These are phyloP conservation scores for Gentiana straminea DNA, from an alignment of 257 asterid species.

Conservation along the genomic window DNA sequence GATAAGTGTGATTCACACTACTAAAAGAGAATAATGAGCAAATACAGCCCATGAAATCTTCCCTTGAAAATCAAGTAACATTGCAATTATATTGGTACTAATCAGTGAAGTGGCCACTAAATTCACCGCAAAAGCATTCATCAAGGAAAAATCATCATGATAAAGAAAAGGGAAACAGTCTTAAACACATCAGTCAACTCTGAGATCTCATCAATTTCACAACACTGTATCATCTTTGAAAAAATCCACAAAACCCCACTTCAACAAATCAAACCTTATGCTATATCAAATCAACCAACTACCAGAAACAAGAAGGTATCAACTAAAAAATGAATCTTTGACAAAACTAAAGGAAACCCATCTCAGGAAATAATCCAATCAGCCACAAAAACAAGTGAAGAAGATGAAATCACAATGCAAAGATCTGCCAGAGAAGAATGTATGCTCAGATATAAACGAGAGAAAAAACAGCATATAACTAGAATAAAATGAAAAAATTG, in stretches of 20 bases:
- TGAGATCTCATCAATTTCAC: neutral
- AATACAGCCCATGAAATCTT: neutral
- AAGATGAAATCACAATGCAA: slow-evolving; percentile 6
- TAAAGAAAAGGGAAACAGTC: neutral
- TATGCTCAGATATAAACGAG: slow-evolving; percentile 2
- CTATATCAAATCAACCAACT: neutral
- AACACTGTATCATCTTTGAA: no score
- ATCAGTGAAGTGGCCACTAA: no score
- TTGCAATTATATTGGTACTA: neutral
- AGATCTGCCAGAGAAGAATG: slow-evolving; percentile 15
- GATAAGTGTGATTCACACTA: neutral
- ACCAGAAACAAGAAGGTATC: neutral
- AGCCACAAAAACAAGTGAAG: slow-evolving; percentile 1
- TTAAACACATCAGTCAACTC: neutral
- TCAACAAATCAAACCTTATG: slow-evolving; percentile 4
- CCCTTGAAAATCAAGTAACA: slow-evolving; percentile 9
- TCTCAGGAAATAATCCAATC: slow-evolving; percentile 3
- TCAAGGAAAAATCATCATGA: no score
- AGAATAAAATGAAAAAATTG: neutral
- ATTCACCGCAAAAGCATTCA: no score
- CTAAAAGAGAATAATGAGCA: neutral
- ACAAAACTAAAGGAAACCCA: slow-evolving; percentile 4
- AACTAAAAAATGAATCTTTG: slow-evolving; percentile 5
- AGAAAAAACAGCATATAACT: neutral
- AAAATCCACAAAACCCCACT: neutral